phyloP scores from a whole-genome alignment of 768 basidiomycete species.

The Mycena kentingensis region DNA sequence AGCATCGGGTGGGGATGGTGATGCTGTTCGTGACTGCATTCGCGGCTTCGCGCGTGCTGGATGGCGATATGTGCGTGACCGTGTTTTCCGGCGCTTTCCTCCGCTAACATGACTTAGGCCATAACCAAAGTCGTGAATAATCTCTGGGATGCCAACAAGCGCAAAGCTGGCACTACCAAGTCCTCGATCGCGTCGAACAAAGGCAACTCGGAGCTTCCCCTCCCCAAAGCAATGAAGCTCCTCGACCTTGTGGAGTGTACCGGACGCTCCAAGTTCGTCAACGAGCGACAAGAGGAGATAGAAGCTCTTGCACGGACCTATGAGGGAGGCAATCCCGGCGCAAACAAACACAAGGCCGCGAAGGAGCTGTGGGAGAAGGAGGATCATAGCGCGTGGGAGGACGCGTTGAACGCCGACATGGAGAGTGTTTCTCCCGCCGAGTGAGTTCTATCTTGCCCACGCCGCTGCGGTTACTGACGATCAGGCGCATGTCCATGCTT shows the following conservation, averaged over 20 bases:
- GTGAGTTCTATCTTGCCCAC: not conserved
- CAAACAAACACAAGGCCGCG: not conserved
- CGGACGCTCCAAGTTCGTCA: not conserved
- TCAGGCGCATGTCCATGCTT: not conserved
- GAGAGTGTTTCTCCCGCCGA: not conserved
- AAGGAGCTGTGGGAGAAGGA: not conserved
- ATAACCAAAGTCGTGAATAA: too few species aligned
- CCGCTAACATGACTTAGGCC: too few species aligned
- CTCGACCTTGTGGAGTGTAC: not conserved
- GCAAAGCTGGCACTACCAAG: not conserved
- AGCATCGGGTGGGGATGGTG: too few species aligned
- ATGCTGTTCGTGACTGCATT: too few species aligned
- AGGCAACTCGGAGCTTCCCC: not conserved
- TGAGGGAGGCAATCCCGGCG: not conserved
- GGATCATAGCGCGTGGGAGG: not conserved
- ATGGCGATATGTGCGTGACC: too few species aligned
- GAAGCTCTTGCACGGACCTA: not conserved
- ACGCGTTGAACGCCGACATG: not conserved
- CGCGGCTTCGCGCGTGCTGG: too few species aligned
- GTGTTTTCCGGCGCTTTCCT: too few species aligned
- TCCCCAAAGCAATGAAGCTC: not conserved
- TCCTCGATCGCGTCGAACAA: not conserved
- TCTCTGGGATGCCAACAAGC: not conserved
- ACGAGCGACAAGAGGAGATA: not conserved
- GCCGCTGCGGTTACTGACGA: too few species aligned